Conservation (phyloP, 2,329 filamentous ascomycete genomes). For the Endoconidiophora polonica region DNA sequence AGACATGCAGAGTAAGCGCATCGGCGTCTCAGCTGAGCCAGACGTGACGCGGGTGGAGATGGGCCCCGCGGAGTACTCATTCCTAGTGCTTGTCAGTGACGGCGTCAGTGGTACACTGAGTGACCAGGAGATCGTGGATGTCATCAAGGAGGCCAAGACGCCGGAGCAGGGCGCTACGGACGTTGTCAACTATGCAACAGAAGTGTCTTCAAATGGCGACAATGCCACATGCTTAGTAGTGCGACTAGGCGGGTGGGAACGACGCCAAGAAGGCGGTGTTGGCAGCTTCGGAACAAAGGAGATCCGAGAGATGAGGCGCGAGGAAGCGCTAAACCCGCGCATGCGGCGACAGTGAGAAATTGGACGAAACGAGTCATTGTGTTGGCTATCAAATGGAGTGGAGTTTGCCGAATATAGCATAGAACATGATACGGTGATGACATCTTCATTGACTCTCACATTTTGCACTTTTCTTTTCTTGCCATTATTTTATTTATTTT, state of each 20-base stretch:
- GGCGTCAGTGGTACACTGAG: slow-evolving; percentile 71
- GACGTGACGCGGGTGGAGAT: slow-evolving; percentile 70
- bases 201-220: slow-evolving; percentile 53
- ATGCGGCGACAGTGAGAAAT: slow-evolving; percentile 36
- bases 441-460: not conserved
- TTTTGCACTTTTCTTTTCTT: not conserved
- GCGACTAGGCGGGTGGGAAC: slow-evolving; percentile 51
- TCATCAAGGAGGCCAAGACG: slow-evolving; percentile 83
- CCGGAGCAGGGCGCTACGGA: slow-evolving; percentile 69
- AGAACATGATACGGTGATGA: no score
- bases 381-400: no score
- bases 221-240: slow-evolving; percentile 55
- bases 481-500: not conserved
- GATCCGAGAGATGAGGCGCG: slow-evolving; percentile 64
- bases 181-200: slow-evolving; percentile 75
- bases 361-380: no score
- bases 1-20: slow-evolving; percentile 77
- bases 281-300: slow-evolving; percentile 87
- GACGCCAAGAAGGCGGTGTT: slow-evolving; percentile 65
- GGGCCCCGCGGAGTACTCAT: slow-evolving; percentile 68
- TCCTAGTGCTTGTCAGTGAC: slow-evolving; percentile 76
- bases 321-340: slow-evolving; percentile 69
- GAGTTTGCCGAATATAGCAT: not conserved
- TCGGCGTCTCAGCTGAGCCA: slow-evolving; percentile 87
- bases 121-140: slow-evolving; percentile 92